Base-by-base conservation (phyloP, 495 filamentous ascomycete species). In the Schizothecium vesticola region DNA sequence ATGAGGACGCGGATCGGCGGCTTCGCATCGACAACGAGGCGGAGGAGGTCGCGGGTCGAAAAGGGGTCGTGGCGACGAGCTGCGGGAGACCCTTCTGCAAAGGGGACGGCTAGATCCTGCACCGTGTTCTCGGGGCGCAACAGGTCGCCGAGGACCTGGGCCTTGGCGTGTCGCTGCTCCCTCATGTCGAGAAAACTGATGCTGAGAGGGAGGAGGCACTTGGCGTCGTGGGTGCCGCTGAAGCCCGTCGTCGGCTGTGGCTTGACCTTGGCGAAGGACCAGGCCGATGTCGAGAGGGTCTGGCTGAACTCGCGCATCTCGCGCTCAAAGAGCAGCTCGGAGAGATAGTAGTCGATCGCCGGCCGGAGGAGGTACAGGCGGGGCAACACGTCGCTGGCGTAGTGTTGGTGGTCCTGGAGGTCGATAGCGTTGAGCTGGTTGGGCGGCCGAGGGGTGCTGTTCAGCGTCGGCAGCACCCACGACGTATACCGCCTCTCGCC, bases 141-240 rank as follows among this genome's bases (percentile, higher is more conserved):
- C 7, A 91, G 76, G 68, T 85, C 76, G 5, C 81, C 79, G 4
- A 91, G 73, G 0, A 91, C 88, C 21, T 84, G 69, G 0, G 88
- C 87, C 74, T 90, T 91, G 1, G 88, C 91, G 63, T 87, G 84
- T 10, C 75, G 68, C 55, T 88, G 86, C 24, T 73, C 75, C 4
- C 78, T 75, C 0, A 87, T 80, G 69, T 91, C 86, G 0, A 81
- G 70, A 56, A 89, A 86, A 1, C 72, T 63, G 1, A 91, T 76
- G 25, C 73, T 75, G 1, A 89, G 70, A 0, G 89, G 88, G 1
- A 91, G 76, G 1, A 86, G 71, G 33, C 78, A 69, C 43, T 80
- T 78, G 23, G 81, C 85, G 70, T 92, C 88, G 62, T 90, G 91
- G 0, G 89, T 92, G 5, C 90, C 89, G 73, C 88, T 91, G 62